A percentile compares a stretch with the other conserved stretches of the same genome.
Conservation (phyloP, 345 rosid genomes). For the sweet orange (Citrus sinensis) region DVS_A1.0 CM039162.1:5454501-5455000, state of each 20-base stretch:
- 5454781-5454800: background rate
- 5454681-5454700: background rate
- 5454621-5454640: constrained; percentile 45
- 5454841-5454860: constrained; percentile 51
- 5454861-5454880: constrained; percentile 52
- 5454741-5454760: constrained; percentile 72
- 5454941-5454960: background rate
- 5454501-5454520: constrained; percentile 45
- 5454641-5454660: background rate
- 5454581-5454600: constrained; percentile 75
- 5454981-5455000: background rate
- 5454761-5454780: constrained; percentile 43
- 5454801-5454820: background rate
- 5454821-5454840: constrained; percentile 15
- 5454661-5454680: background rate
- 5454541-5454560: constrained; percentile 46
- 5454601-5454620: constrained; percentile 81
- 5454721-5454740: constrained; percentile 81
- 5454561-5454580: constrained; percentile 40
- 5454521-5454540: constrained; percentile 45
- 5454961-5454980: background rate
- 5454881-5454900: constrained; percentile 49
- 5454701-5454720: constrained; percentile 51
- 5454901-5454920: constrained; percentile 36
- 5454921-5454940: background rate